phyloP scores from a whole-genome alignment of 1,284 basidiomycete species.

The Melanopsichium pennsylvanicum region DNA sequence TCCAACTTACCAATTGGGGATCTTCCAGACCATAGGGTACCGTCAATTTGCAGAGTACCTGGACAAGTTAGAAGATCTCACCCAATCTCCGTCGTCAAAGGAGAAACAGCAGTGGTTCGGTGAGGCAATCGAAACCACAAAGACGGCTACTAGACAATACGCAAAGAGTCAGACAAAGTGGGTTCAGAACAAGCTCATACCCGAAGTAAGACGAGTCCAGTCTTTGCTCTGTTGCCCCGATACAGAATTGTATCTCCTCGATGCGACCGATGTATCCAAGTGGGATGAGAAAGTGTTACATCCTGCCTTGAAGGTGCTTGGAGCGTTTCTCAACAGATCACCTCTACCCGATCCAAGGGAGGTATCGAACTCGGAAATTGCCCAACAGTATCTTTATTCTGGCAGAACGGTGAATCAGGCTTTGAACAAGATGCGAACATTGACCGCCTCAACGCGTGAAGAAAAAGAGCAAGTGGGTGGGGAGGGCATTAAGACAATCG shows the following conservation, averaged over 20 bases:
- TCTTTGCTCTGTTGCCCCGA: conserved; percentile 23
- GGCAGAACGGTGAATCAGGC: conserved; percentile 61
- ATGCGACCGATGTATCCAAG: conserved; percentile 72
- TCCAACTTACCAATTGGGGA: conserved; percentile 75
- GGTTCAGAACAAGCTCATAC: conserved; percentile 89
- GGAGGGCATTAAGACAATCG: conserved; percentile 13
- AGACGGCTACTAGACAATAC: conserved; percentile 86
- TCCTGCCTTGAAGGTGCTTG: conserved; percentile 51
- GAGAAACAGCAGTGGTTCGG: conserved; percentile 68
- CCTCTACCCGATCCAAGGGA: conserved; percentile 72
- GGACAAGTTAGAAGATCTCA: conserved; percentile 51
- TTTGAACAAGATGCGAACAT: conserved; percentile 67
- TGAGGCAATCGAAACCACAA: conserved; percentile 79
- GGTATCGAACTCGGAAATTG: conserved; percentile 72
- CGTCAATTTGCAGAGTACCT: conserved; percentile 83
- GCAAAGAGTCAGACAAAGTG: conserved; percentile 90
- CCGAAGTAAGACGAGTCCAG: conserved; percentile 70
- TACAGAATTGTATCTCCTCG: conserved; percentile 71
- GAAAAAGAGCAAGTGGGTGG: conserved; percentile 30
- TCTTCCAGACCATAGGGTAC: conserved; percentile 95
- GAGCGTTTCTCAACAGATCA: conserved; percentile 70
- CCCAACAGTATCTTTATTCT: conserved; percentile 67
- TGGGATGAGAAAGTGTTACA: conserved; percentile 70
- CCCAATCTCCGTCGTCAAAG: background rate
- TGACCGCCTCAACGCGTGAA: too few relatives aligned